A percentile compares a stretch with the other conserved stretches of the same genome.
These are phyloP conservation scores for Mortierella sp. DNA, from an alignment of 371 early-diverging fungal species.

Conservation along the genomic window DNA sequence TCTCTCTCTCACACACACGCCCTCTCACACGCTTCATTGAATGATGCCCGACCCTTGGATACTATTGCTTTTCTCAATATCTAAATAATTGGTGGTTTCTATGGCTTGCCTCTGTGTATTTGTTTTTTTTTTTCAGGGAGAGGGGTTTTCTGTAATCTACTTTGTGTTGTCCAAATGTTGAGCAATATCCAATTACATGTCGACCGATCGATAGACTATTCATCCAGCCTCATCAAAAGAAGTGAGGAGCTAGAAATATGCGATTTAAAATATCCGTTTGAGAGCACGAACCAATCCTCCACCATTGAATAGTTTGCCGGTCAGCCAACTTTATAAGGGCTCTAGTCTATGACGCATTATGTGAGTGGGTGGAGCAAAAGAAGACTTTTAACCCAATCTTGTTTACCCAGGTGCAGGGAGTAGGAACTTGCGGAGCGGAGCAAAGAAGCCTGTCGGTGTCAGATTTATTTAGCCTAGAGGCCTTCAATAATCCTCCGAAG, in stretches of 20 bases:
- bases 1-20: not conserved
- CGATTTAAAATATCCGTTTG: constrained; percentile 1
- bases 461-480: constrained; percentile 6
- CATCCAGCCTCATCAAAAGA: too few relatives aligned
- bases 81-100: not conserved
- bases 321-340: too few relatives aligned
- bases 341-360: not conserved
- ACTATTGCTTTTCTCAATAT: not conserved
- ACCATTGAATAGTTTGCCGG: too few relatives aligned
- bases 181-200: too few relatives aligned
- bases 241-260: too few relatives aligned
- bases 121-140: not conserved
- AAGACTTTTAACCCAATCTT: too few relatives aligned
- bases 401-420: not conserved
- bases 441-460: not conserved
- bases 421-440: constrained; percentile 1
- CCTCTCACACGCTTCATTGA: not conserved
- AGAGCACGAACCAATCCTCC: not conserved
- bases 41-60: too few relatives aligned
- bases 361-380: not conserved
- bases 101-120: too few relatives aligned
- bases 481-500: constrained; percentile 11
- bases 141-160: too few relatives aligned
- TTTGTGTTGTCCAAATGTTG: too few relatives aligned
- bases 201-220: too few relatives aligned